A percentile compares a stretch with the other conserved stretches of the same genome.
These are phyloP conservation scores for Neoscytalidium dimidiatum DNA, from an alignment of 2,329 filamentous ascomycete species.

Conservation along the genomic window DNA sequence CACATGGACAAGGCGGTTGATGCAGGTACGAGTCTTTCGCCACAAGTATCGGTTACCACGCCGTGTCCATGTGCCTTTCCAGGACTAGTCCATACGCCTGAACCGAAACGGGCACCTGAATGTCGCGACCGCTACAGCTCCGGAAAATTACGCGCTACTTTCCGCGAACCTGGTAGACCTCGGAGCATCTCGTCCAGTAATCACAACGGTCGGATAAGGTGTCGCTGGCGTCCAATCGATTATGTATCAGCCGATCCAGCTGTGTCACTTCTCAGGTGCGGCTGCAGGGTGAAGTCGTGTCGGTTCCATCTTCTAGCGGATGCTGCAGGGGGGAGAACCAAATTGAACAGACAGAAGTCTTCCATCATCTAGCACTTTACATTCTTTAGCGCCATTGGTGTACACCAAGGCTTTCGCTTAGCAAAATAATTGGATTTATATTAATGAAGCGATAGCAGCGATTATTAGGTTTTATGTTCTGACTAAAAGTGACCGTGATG, in stretches of 20 bases:
- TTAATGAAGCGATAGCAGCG: background rate
- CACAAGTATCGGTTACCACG: background rate
- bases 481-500: background rate
- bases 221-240: background rate
- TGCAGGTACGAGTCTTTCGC: conserved; percentile 10
- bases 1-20: conserved; percentile 42
- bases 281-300: background rate
- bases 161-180: background rate
- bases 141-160: background rate
- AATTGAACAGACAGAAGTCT: conserved; percentile 7
- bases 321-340: background rate
- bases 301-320: background rate
- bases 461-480: too few species aligned
- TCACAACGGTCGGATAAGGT: background rate
- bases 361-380: background rate
- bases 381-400: background rate
- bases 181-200: background rate
- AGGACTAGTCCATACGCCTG: background rate
- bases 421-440: background rate
- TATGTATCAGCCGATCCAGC: background rate
- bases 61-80: too few species aligned
- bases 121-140: background rate
- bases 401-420: background rate
- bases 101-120: background rate
- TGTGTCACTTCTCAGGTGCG: background rate